Evolutionary conservation across 495 filamentous ascomycete genomes (phyloP), one percentile per base, ranked within the genome.

Genomic region (Cudoniella acicularis): DNA sequence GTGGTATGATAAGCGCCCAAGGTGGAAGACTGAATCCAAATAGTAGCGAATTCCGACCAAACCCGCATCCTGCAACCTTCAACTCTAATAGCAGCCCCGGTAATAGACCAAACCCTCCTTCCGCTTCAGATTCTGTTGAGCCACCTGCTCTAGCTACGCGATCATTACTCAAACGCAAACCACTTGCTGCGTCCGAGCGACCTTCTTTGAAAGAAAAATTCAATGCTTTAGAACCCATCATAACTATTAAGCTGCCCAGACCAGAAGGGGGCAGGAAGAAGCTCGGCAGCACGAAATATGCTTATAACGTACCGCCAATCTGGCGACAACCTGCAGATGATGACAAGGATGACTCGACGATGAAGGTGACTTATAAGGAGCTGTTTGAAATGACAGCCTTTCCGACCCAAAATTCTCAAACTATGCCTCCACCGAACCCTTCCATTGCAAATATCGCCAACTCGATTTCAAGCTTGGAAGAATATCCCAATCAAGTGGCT

Each of bases 1-100:
- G 77, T 52, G 75, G 71, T 24, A 67, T 72, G 9, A 64, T 72
- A 17, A 70, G 64, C 22, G 75, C 78, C 53, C 73, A 79, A 46
- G 80, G 83, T 10, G 78, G 78, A 23, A 87, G 90, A 69, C 82
- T 96, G 73, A 95, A 96, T 63, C 90, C 89, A 1, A 86, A 84
- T 49, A 92, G 87, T 25, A 79, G 84, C 64, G 91, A 95, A 65
- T 96, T 96, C 73, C 83, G 86, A 62, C 91, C 91, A 2, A 92
- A 86, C 65, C 83, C 90, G 6, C 85, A 87, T 41, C 90, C 91
- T 2, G 84, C 77, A 46, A 76, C 87, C 0, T 96, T 96, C 72
- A 90, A 81, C 59, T 91, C 90, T n/a, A 80, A 77, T 63, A 80
- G 77, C 40, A 71, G 77, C 60, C 80, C 77, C 49, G 86, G 83